Evolutionary conservation across 1,284 basidiomycete genomes (phyloP), one percentile per base, ranked within the genome.

Genomic region (Cutaneotrichosporon daszewskae): DNA sequence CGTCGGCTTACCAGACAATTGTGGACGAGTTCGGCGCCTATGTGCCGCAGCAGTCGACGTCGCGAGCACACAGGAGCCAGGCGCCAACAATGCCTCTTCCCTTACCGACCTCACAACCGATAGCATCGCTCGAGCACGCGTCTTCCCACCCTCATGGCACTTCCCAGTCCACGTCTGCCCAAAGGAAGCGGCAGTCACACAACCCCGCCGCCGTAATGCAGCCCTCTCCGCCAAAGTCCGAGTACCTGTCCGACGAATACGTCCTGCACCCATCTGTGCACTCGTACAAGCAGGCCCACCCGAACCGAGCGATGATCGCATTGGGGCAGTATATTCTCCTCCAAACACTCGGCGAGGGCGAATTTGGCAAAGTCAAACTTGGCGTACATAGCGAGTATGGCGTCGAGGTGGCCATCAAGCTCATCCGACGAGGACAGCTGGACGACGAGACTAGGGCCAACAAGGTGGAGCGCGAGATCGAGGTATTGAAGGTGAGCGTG

Each of bases 351-450:
- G 92, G 95, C 34, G 94, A 99, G 71, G 95, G 95, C 58, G 95
- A 99, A 75, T 98, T 98, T 66, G 95, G 94, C 45, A 99, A 99
- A 69, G 94, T 99, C 73, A 99, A 98, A 70, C 81, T 99, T 20
- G 95, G 95, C 9, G 78, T 99, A 35, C 94, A 98, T 68, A 78
- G 77, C 54, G 84, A 88, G 54, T 97, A 87, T 82, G 94, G 91
- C 22, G 92, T 97, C 69, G 94, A 98, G 68, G 92, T 96, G n/a
- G 95, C 95, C 13, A 91, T 98, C 68, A 99, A 99, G 76, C 78
- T 99, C 54, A 97, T 98, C 63, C 82, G 92, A 49, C 76, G 91
- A 37, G 90, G 91, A 25, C 95, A 87, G 68, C 83, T 98, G 48
- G 92, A 95, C 57, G 84, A 81, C 43, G 78, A 83, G 25, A 79